Evolutionary conservation across 108 stramenopile genomes (phyloP), one percentile per base, ranked within the genome.

Genomic region (Nitzschia palea): DNA sequence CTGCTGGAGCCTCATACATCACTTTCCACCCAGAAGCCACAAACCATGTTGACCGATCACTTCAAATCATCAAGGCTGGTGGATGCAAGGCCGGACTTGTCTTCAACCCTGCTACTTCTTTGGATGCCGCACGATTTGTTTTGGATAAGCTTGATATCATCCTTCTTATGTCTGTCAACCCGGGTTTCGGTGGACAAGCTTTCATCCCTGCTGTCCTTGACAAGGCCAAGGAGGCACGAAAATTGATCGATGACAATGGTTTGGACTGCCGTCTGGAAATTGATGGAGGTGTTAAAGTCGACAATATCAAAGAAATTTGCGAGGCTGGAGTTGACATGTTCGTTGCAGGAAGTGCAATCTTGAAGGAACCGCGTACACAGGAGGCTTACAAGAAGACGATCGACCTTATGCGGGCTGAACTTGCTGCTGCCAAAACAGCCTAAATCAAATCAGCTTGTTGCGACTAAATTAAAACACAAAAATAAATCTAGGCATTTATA

Each of bases 21-120:
- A 97, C 96, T 45, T 99, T 99, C 91, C 98, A 99, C 83, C 98
- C 98, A 26, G 98, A 99, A 77, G 96, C 96, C 28, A 91, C 94
- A 32, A 80, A 86, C 62, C 97, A 99, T 77, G 82, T 99, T 26
- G 98, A 99, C 71, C 89, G 98, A 25, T 93, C 95, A 31, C 89
- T 99, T 28, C 94, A 94, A 65, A 76, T 99, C 30, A 99, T 99
- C 84, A 89, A 89, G 79, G 72, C 78, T 36, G 85, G 90, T 30
- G 97, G 98, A 51, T 97, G 96, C 91, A 99, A 96, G 80, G 91
- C 97, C 35, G 98, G 98, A 68, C 91, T 99, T 54, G 98, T 97
- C 47, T 97, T 99, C 78, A 97, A 97, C 90, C 98, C 98, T 27
- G 94, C 89, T 36, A 97, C 98, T 27, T 79, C 94, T 31, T 87